A percentile compares a stretch with the other conserved stretches of the same genome.
These are phyloP conservation scores for Astrephomene gubernaculifera DNA, from an alignment of 139 green algal species.

Conservation along the genomic window DNA sequence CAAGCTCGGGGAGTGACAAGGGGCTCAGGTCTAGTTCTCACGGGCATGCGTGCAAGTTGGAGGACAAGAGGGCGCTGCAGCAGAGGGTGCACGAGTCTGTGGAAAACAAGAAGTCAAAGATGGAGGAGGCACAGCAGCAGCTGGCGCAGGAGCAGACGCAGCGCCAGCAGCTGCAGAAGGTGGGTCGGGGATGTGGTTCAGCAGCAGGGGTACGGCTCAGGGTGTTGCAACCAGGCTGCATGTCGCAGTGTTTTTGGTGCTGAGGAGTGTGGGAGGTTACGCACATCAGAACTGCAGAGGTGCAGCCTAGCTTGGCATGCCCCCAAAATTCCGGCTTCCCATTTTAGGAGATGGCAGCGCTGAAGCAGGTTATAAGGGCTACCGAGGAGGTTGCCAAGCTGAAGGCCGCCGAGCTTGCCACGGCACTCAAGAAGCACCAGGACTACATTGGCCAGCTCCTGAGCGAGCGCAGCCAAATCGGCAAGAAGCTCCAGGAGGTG, in stretches of 20 bases:
- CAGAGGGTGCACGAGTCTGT: constrained; percentile 70
- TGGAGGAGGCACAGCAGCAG: constrained; percentile 38
- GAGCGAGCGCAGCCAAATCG: constrained; percentile 64
- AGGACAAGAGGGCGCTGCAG: constrained; percentile 93
- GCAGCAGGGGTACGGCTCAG: no score
- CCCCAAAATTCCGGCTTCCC: no score
- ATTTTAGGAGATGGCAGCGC: constrained; percentile 42
- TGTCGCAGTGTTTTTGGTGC: not conserved
- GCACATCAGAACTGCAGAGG: no score
- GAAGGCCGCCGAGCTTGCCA: constrained; percentile 48
- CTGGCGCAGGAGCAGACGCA: constrained; percentile 36
- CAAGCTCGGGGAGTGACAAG: no score
- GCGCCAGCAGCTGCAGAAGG: no score
- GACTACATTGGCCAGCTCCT: constrained; percentile 62
- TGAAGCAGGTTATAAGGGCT: not conserved
- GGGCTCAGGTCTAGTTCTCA: no score
- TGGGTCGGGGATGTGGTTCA: no score
- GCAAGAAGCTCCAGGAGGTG: constrained; percentile 76
- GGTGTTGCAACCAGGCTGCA: not conserved
- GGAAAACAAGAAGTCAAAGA: constrained; percentile 53
- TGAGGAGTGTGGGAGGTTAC: no score
- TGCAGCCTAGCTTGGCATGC: no score
- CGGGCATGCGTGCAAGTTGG: no score
- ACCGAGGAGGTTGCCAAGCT: not conserved
- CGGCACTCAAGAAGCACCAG: constrained; percentile 61